Base-by-base conservation (phyloP, 1,284 basidiomycete species). In the Ceratobasidium sp. region DNA sequence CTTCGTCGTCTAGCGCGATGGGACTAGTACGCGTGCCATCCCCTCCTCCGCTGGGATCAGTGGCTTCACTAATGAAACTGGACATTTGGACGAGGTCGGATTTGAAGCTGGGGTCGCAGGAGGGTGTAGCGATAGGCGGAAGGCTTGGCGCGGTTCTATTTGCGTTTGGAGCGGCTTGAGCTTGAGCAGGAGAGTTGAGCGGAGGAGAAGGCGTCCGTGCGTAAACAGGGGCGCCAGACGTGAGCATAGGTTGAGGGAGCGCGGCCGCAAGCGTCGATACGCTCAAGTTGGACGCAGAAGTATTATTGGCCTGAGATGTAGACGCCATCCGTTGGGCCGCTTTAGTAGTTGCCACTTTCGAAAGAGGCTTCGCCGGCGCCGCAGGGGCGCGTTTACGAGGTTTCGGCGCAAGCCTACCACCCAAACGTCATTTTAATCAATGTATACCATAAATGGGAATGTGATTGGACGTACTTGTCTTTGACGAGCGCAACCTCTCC, bases 401-500 rank as follows among this genome's bases (percentile, higher is more conserved):
- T 60, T 71, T 71, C 27, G 67, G 54, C 41, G 56, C 67, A 36
- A 48, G 29, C 22, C 67, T 71, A 36, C 3, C n/a, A 54, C 17
- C 24, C 2, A n/a, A 4, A 24, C n/a, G 44, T 69, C 50, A 69
- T 22, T 69, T n/a, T 50, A 50, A 57, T 41, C 29, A 44, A 33
- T 48, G 48, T 56, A 29, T n/a, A n/a, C 36, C 24, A 45, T 66
- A 56, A 9, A 66, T 33, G 11, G 45, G 24, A 57, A 71, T 71
- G 22, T 33, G 27, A 5, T 22, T 9, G 8, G 24, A 75, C 57
- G 27, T 56, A 76, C 88, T 89, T 91, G 84, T 93, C 92, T 79
- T 91, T 92, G 77, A 94, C 84, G n/a, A 97, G 82, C 4, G 94
- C 94, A 6, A 97, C 91, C 77, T 93, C 90, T 0, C 95, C 95